A percentile compares a stretch with the other conserved stretches of the same genome.
Evolutionary conservation across 2,329 filamentous ascomycete genomes (phyloP).

Genomic region (Ophiostoma quercus): DNA sequence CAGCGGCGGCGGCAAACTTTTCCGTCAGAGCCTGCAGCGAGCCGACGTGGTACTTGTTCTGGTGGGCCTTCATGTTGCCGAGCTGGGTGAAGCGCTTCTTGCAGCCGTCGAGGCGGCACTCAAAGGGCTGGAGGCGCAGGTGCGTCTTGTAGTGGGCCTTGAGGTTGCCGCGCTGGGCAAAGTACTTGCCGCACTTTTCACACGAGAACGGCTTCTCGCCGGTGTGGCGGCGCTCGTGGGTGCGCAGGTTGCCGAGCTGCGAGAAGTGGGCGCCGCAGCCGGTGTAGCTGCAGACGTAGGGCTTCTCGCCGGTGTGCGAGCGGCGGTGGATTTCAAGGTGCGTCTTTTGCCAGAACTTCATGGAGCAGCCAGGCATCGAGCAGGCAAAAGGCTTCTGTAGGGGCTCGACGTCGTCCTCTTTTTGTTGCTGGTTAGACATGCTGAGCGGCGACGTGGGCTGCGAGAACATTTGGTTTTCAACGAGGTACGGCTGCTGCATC

Average conservation of each 20-base stretch:
- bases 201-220: conserved; percentile 82
- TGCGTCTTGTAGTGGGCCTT: conserved; percentile 80
- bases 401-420: conserved; percentile 20
- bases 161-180: conserved; percentile 81
- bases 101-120: conserved; percentile 77
- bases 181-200: conserved; percentile 71
- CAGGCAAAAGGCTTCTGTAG: conserved; percentile 46
- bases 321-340: conserved; percentile 86
- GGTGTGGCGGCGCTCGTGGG: conserved; percentile 80
- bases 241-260: conserved; percentile 88
- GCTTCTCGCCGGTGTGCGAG: conserved; percentile 83
- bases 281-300: conserved; percentile 56
- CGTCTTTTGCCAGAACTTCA: conserved; percentile 85
- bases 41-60: conserved; percentile 86
- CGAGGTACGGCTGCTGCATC: neutral
- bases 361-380: conserved; percentile 65
- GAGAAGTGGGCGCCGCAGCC: conserved; percentile 74
- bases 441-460: neutral
- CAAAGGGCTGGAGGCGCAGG: conserved; percentile 68
- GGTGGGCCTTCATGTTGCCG: conserved; percentile 90
- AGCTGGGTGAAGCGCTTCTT: conserved; percentile 84
- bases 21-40: conserved; percentile 64
- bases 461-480: neutral
- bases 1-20: conserved; percentile 61
- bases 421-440: neutral